Evolutionary conservation across 768 basidiomycete species (phyloP).

Genomic region (Dioszegia crocea): DNA sequence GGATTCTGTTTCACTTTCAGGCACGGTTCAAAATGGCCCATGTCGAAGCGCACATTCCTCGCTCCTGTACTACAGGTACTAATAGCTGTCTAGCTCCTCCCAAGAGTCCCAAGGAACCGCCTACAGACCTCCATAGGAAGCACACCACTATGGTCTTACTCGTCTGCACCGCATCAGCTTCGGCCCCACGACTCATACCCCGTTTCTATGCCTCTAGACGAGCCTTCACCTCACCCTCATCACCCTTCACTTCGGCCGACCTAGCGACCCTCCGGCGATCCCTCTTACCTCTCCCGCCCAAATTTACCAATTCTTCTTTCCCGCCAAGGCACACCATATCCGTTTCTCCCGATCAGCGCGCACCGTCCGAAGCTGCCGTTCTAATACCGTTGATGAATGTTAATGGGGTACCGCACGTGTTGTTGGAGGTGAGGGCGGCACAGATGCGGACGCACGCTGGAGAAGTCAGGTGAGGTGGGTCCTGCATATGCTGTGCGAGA

Average conservation of each 20-base stretch:
- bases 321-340: constrained; percentile 22
- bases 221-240: neutral
- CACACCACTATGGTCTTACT: neutral
- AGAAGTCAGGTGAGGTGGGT: constrained; percentile 45
- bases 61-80: neutral
- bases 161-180: neutral
- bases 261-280: constrained; percentile 12
- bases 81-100: no score
- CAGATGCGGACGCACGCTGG: constrained; percentile 44
- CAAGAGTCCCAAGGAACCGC: no score
- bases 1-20: neutral
- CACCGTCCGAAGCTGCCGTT: constrained; percentile 38
- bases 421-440: constrained; percentile 38
- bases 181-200: neutral
- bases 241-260: constrained; percentile 17
- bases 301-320: neutral
- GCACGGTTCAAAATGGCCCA: neutral
- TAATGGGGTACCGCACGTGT: constrained; percentile 26
- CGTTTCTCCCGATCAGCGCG: neutral
- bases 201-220: no score
- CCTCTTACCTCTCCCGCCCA: constrained; percentile 13
- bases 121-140: no score
- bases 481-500: neutral
- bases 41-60: neutral
- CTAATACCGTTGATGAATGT: constrained; percentile 44